Base-by-base conservation (phyloP, 108 stramenopile species). In the Parietichytrium sp. region DNA sequence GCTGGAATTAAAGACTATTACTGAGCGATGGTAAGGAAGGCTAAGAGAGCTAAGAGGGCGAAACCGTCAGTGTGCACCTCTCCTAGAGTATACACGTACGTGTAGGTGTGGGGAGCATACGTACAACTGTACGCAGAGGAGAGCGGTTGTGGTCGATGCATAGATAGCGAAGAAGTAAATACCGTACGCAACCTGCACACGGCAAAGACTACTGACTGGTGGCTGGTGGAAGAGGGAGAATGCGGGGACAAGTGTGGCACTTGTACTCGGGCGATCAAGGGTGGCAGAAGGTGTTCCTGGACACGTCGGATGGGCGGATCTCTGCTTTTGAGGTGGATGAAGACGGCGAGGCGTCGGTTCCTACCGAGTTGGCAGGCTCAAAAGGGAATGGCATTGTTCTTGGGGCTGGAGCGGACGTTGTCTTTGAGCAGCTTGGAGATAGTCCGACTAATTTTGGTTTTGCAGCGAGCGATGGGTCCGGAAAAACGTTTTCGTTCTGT, bases 381-480 rank as follows among this genome's bases (percentile, higher is more conserved):
- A 45, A 33, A 38, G 36, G 38, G 3, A 72, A 72, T 20, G 61
- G 45, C 10, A 33, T 72, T 25, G 15, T 23, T 33, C 61, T 72
- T 3, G 42, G 16, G 2, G 61, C 61, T 6, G 33, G 42, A 10
- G 61, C 61, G 29, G n/a, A n/a, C n/a, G n/a, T n/a, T n/a, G n/a
- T n/a, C n/a, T n/a, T n/a, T n/a, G n/a, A n/a, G n/a, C 29, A 38
- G 15, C 61, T 72, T 20, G 61, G 61, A 7, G 38, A 33, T 3
- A 72, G 45, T 25, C 61, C 61, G 61, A 45, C 61, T 12, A 72
- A 72, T 25, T 72, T 72, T 27, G 61, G 61, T 12, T 72, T 72
- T 42, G 36, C 61, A 8, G 61, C 45, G 10, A 45, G 23, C 33
- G 45, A 72, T 10, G 61, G 61, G 7, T n/a, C 2, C 20, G 52